Conservation (phyloP, 441 rosid species). For the Theobroma grandiflorum region DNA sequence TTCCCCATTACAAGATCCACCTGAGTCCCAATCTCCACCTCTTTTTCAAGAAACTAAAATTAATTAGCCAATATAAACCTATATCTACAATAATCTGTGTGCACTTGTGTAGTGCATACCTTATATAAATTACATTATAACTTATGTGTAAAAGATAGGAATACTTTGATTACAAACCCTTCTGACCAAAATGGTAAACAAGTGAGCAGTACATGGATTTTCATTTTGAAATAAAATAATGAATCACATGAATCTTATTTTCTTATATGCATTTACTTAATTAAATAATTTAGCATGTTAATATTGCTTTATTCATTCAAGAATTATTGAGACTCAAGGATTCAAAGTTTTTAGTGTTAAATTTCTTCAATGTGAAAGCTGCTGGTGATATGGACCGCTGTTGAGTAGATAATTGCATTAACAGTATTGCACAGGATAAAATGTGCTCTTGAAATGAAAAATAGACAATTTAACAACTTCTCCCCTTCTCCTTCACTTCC, state of each 20-base stretch:
- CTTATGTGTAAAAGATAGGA: neutral
- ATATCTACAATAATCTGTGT: neutral
- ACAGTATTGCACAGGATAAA: no score
- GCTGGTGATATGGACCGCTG: no score
- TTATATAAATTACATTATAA: neutral
- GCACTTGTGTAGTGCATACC: neutral
- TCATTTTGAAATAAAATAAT: neutral
- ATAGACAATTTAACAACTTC: no score
- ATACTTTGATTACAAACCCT: neutral
- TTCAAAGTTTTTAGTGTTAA: no score
- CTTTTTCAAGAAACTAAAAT: slow-evolving; percentile 41
- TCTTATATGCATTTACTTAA: neutral
- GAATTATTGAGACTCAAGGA: no score
- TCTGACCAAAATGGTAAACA: neutral
- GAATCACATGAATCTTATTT: slow-evolving; percentile 3
- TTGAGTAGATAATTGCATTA: no score
- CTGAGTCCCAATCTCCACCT: slow-evolving; percentile 98
- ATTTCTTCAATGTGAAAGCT: no score
- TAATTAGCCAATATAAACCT: neutral
- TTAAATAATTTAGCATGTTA: no score
- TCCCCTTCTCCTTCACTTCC: no score
- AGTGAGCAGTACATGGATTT: neutral
- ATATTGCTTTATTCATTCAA: no score
- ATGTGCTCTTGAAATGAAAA: no score
- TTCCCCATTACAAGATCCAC: slow-evolving; percentile 89